Evolutionary conservation across 2,329 filamentous ascomycete genomes (phyloP), one percentile per base, ranked within the genome.

Genomic region (Fusarium sp.): DNA sequence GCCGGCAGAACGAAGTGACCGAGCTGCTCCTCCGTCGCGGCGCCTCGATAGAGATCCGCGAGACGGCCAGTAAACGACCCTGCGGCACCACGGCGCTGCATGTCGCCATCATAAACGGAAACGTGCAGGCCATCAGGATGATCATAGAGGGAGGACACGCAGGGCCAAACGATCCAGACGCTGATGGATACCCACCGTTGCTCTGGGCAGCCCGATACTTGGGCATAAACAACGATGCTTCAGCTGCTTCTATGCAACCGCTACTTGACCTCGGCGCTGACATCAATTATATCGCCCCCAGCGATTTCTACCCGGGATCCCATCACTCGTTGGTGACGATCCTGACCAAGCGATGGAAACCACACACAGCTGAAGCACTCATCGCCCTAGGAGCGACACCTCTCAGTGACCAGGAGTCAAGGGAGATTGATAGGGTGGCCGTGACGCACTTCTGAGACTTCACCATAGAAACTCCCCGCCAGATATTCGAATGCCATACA

Each of bases 251-350:
- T 13, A 35, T 74, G 18, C 25, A 64, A 6, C 34, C 35, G 20
- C 30, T 74, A 62, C 62, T 74, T 27, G 72, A 74, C n/a, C 18
- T 61, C 27, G 67, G 65, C 13, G 65, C 71, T 11, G 62, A 74
- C 25, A 45, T 72, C 7, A 32, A 70, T 41, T 54, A 59, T 37
- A 25, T 63, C 23, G 71, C 74, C 59, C 71, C 68, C 3, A 67
- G 60, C 6, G 48, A 64, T 20, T 34, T 62, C 27, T 63, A 27
- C 16, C 34, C 56, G 2, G 56, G 63, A 37, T 61, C 61, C 35
- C 43, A 43, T 43, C 58, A 68, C 18, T 67, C 58, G 18, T 62
- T 54, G 50, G 50, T 54, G 2, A 56, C 48, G 25, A 48, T 23
- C 59, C 43, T 71, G 16, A 54, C 39, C 20, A 48, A 52, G 7